Evolutionary conservation across 2,329 filamentous ascomycete genomes (phyloP).

Genomic region (Botryosphaeria agaves): DNA sequence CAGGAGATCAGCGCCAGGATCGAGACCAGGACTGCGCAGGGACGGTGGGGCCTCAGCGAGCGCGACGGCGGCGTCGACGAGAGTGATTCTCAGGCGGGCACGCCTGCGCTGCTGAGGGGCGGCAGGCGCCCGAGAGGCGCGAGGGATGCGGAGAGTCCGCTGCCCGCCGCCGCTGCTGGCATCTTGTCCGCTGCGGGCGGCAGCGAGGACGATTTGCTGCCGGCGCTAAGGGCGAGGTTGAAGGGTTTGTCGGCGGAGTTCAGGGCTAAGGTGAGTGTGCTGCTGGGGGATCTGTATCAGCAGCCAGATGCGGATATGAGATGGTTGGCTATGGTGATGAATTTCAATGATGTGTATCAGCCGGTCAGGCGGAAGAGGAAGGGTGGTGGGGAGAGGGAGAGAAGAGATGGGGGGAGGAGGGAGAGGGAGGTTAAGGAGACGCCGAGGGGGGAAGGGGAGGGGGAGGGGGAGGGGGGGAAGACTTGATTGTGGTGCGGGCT

Average conservation of each 20-base stretch:
- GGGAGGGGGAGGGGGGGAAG: constrained; percentile 1
- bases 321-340: constrained; percentile 93
- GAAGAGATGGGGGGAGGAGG: constrained; percentile 4
- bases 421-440: constrained; percentile 6
- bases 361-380: constrained; percentile 47
- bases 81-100: constrained; percentile 7
- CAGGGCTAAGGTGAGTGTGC: constrained; percentile 54
- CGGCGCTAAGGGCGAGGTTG: constrained; percentile 58
- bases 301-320: constrained; percentile 91
- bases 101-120: constrained; percentile 5
- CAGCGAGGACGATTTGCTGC: constrained; percentile 48
- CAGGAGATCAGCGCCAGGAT: constrained; percentile 68
- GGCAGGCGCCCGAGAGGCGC: no score
- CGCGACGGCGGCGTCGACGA: constrained; percentile 27
- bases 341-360: constrained; percentile 95
- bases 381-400: constrained; percentile 16
- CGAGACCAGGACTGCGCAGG: constrained; percentile 46
- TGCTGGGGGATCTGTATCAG: constrained; percentile 80
- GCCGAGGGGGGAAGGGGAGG: constrained; percentile 3
- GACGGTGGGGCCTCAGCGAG: constrained; percentile 46
- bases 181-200: constrained; percentile 16
- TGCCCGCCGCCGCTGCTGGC: constrained; percentile 21
- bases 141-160: constrained; percentile 5
- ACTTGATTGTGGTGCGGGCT: no score
- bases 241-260: constrained; percentile 59